Evolutionary conservation across 192 early-diverging fungal genomes (phyloP).

Genomic region (Kickxella alabastrina): DNA sequence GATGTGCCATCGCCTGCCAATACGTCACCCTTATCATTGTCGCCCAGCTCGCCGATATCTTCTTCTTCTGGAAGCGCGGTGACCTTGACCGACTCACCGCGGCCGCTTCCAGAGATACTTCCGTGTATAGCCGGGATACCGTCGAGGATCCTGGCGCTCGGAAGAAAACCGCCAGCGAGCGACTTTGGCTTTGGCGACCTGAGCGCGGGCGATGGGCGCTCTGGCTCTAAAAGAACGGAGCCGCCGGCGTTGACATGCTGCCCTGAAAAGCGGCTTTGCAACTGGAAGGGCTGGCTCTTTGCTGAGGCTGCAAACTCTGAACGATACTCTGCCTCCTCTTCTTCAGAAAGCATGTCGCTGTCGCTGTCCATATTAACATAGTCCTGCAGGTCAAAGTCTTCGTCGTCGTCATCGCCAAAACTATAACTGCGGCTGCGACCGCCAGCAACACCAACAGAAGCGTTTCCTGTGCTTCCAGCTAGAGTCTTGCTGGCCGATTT

Average conservation of each 20-base stretch:
- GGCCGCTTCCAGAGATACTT: background rate
- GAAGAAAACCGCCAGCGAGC: background rate
- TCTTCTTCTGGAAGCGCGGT: background rate
- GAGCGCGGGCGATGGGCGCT: constrained; percentile 5
- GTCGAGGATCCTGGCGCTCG: background rate
- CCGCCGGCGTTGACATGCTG: constrained; percentile 11
- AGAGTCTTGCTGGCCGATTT: background rate
- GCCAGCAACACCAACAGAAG: background rate
- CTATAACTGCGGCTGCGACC: constrained; percentile 3
- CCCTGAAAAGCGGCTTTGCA: constrained; percentile 29
- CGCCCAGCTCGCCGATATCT: background rate
- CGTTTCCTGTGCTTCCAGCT: background rate
- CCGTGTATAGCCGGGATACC: background rate
- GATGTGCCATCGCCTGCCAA: background rate
- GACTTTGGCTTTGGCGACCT: background rate
- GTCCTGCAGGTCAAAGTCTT: constrained; percentile 32
- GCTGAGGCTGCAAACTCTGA: constrained; percentile 1
- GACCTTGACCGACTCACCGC: background rate
- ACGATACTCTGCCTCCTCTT: constrained; percentile 6
- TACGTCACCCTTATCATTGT: too few species aligned
- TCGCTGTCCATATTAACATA: constrained; percentile 36
- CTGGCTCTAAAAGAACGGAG: constrained; percentile 43
- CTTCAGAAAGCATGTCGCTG: constrained; percentile 16
- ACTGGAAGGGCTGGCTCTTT: constrained; percentile 1
- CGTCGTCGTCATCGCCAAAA: constrained; percentile 20